Conservation (phyloP, 805 yeast genomes). For the Saccharomycopsis fibuligera region DNA sequence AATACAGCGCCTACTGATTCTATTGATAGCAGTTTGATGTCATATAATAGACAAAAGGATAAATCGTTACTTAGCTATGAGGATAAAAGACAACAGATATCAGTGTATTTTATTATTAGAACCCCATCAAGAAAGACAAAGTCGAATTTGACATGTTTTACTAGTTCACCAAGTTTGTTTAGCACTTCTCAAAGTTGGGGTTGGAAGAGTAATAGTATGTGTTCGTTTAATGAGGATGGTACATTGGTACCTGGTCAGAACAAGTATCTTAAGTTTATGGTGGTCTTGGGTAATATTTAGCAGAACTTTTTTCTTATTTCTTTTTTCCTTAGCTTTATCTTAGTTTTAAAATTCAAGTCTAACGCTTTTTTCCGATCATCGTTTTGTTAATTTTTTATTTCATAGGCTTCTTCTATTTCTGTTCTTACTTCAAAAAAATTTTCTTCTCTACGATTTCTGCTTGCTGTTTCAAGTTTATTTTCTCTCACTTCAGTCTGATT, state of each 20-base stretch:
- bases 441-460: too few species aligned
- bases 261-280: slow-evolving; percentile 41
- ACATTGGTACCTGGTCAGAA: slow-evolving; percentile 37
- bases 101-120: slow-evolving; percentile 47
- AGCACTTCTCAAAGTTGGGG: slow-evolving; percentile 56
- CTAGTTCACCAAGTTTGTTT: slow-evolving; percentile 49
- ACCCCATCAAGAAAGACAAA: slow-evolving; percentile 44
- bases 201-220: slow-evolving; percentile 52
- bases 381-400: too few species aligned
- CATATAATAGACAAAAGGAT: slow-evolving; percentile 15
- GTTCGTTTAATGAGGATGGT: slow-evolving; percentile 44
- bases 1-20: slow-evolving; percentile 12
- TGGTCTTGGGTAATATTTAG: slow-evolving; percentile 41
- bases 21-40: slow-evolving; percentile 21
- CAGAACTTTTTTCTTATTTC: too few species aligned
- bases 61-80: slow-evolving; percentile 36
- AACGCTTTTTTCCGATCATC: too few species aligned
- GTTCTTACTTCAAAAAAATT: too few species aligned
- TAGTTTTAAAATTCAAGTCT: too few species aligned
- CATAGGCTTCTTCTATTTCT: too few species aligned
- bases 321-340: too few species aligned
- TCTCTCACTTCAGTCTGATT: too few species aligned
- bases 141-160: slow-evolving; percentile 43
- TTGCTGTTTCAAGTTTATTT: too few species aligned
- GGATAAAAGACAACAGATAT: slow-evolving; percentile 40